Percentiles rank a stretch among this genome's conserved stretches.
Evolutionary conservation across 164 flowering plant genomes (phyloP).

Genomic region (Pachysandra terminalis): DNA sequence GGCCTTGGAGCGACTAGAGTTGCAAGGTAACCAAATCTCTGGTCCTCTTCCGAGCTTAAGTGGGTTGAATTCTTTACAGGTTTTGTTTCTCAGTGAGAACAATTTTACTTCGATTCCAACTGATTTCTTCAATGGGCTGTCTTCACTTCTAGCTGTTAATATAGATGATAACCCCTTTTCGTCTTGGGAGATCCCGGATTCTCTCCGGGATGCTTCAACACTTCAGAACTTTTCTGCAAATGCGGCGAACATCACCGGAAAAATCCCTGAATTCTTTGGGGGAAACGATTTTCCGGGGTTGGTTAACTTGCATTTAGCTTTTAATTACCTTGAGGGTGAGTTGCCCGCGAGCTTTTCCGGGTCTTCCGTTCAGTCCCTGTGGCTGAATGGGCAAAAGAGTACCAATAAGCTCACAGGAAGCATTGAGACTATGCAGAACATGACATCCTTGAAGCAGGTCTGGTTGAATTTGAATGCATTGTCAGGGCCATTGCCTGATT

Average conservation of each 20-base stretch:
- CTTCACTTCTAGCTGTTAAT: conserved; percentile 47
- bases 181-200: conserved; percentile 66
- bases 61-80: conserved; percentile 58
- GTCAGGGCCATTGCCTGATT: conserved; percentile 83
- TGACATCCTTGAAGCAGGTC: conserved; percentile 63
- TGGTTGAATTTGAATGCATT: conserved; percentile 81
- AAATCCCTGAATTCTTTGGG: conserved; percentile 59
- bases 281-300: conserved; percentile 50
- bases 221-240: conserved; percentile 89
- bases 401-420: conserved; percentile 43
- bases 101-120: conserved; percentile 53
- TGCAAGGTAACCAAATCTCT: conserved; percentile 54
- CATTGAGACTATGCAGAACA: conserved; percentile 64
- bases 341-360: conserved; percentile 58
- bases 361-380: conserved; percentile 59
- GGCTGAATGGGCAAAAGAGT: conserved; percentile 80
- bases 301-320: conserved; percentile 51
- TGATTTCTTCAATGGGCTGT: conserved; percentile 63
- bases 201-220: conserved; percentile 40
- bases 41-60: conserved; percentile 73
- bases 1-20: conserved; percentile 55
- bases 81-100: conserved; percentile 54
- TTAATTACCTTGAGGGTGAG: conserved; percentile 57
- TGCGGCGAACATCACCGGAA: conserved; percentile 57
- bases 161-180: conserved; percentile 65